Conservation (phyloP, 768 basidiomycete species). For the Pleurotus cornucopiae region DNA sequence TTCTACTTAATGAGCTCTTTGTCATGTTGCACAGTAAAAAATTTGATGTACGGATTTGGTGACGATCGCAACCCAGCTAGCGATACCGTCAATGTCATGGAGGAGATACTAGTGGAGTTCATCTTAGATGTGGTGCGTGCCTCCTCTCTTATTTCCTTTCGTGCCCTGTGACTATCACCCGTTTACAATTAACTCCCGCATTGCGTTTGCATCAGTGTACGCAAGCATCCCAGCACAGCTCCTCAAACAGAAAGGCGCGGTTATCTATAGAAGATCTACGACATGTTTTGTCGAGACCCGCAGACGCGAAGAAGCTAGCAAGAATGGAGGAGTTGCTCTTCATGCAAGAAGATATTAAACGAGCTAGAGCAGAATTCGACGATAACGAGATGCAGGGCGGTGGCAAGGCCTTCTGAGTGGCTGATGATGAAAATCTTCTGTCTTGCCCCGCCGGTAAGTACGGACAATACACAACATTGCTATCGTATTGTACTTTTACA, state of each 20-base stretch:
- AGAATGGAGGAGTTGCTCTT: slow-evolving; percentile 89
- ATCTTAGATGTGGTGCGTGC: slow-evolving; percentile 81
- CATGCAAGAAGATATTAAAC: slow-evolving; percentile 93
- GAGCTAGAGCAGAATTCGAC: slow-evolving; percentile 77
- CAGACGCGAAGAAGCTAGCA: slow-evolving; percentile 90
- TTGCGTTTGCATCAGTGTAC: slow-evolving; percentile 50
- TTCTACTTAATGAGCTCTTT: slow-evolving; percentile 5
- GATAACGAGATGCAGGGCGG: slow-evolving; percentile 16
- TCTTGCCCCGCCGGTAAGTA: too few species aligned
- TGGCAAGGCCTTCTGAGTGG: neutral
- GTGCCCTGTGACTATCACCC: too few species aligned
- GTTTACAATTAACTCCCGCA: too few species aligned
- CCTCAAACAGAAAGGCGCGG: slow-evolving; percentile 65
- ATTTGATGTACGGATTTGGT: slow-evolving; percentile 90
- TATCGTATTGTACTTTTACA: too few species aligned
- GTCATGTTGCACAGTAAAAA: slow-evolving; percentile 52
- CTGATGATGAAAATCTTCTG: neutral
- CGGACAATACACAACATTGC: too few species aligned
- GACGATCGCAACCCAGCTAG: slow-evolving; percentile 86
- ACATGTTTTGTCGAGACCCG: slow-evolving; percentile 72
- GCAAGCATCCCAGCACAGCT: slow-evolving; percentile 39
- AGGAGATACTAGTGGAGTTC: slow-evolving; percentile 88
- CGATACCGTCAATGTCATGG: slow-evolving; percentile 89
- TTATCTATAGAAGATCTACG: slow-evolving; percentile 84
- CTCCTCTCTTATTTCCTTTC: neutral